phyloP scores from a whole-genome alignment of 106 monocot genomes.

The Allium fistulosum region DNA sequence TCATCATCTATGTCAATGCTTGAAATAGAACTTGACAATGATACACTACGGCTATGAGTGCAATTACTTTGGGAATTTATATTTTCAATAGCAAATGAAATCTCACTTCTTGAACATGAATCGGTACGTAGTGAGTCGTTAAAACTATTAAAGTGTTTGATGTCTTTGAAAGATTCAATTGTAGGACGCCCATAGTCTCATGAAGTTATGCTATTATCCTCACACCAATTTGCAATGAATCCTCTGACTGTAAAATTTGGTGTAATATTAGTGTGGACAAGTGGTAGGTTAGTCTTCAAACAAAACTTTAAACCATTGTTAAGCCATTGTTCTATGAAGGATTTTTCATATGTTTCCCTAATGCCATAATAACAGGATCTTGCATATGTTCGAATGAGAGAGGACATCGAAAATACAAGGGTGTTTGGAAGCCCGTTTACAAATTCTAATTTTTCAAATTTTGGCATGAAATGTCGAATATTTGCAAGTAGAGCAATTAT shows the following conservation, averaged over 20 bases:
- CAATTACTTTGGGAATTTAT: constrained; percentile 3
- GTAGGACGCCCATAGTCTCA: constrained; percentile 15
- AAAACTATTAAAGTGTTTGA: constrained; percentile 8
- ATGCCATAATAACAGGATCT: constrained; percentile 79
- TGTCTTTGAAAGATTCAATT: not conserved
- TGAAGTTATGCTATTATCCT: constrained; percentile 31
- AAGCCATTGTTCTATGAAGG: constrained; percentile 79
- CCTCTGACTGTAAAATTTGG: constrained; percentile 73
- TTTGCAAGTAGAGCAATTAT: constrained; percentile 37
- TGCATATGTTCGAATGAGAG: constrained; percentile 67
- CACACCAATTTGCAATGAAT: constrained; percentile 75
- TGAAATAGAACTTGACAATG: constrained; percentile 61
- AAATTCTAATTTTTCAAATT: constrained; percentile 31
- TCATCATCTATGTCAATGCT: constrained; percentile 51
- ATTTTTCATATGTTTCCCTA: constrained; percentile 81
- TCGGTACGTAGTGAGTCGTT: constrained; percentile 9
- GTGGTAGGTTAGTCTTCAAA: constrained; percentile 52
- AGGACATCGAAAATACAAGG: constrained; percentile 69
- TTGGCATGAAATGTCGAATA: constrained; percentile 35
- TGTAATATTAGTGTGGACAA: constrained; percentile 56
- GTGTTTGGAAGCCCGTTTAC: constrained; percentile 46
- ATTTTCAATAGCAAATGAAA: constrained; percentile 24
- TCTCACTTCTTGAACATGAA: constrained; percentile 17
- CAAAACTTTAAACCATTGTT: constrained; percentile 69
- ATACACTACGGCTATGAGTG: constrained; percentile 48